These are phyloP conservation scores for Dictyostelium brefeldianum DNA, from an alignment of 78 protist genomes.

Conservation along the genomic window DNA sequence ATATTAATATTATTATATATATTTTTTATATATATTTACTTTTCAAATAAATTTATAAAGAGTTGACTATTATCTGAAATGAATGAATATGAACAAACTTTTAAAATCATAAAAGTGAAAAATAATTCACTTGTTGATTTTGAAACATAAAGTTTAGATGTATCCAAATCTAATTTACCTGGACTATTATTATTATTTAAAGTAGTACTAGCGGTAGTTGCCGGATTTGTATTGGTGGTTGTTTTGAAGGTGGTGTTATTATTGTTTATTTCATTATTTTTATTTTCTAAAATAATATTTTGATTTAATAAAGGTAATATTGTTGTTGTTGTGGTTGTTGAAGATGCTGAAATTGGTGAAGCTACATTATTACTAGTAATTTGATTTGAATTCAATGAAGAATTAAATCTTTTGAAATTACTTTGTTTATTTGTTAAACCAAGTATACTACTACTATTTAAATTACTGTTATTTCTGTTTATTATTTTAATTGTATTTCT, in stretches of 20 bases:
- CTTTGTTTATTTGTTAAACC: too few species aligned
- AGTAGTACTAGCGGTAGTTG: too few species aligned
- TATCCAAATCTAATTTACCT: background rate
- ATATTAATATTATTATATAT: too few species aligned
- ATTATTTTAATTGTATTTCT: too few species aligned
- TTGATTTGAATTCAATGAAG: too few species aligned
- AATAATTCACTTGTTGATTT: constrained; percentile 52
- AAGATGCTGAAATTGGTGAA: too few species aligned
- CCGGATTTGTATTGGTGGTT: background rate
- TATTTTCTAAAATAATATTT: background rate
- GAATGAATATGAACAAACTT: constrained; percentile 45
- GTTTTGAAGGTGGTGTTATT: background rate
- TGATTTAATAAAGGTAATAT: background rate
- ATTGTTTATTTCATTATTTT: background rate
- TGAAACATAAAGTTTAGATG: constrained; percentile 44
- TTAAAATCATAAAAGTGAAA: constrained; percentile 55
- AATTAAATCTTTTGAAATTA: too few species aligned
- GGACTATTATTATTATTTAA: background rate
- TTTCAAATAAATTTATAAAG: constrained; percentile 34
- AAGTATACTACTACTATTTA: too few species aligned
- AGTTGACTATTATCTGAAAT: constrained; percentile 56
- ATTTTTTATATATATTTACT: constrained; percentile 50
- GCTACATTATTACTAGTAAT: too few species aligned
- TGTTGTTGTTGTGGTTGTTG: too few species aligned
- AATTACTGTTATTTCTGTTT: too few species aligned